phyloP scores from a whole-genome alignment of 352 stramenopile species.

The Pythium sukuiense region DNA sequence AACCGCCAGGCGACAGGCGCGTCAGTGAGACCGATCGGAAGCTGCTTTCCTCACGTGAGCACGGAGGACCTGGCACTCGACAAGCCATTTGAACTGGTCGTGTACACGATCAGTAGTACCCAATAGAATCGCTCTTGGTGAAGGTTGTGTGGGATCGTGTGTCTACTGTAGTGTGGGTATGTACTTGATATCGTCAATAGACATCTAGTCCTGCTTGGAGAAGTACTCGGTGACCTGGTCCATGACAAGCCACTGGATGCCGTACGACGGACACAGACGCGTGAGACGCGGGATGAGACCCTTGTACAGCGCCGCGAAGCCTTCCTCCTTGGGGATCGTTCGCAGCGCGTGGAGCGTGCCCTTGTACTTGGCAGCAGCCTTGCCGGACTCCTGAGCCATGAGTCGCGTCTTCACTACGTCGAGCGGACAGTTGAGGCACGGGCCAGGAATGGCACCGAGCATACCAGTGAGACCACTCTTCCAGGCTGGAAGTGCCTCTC shows the following conservation, averaged over 20 bases:
- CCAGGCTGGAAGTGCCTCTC: constrained; percentile 89
- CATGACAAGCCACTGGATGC: constrained; percentile 89
- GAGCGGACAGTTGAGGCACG: constrained; percentile 89
- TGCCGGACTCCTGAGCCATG: constrained; percentile 89
- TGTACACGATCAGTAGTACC: constrained; percentile 31
- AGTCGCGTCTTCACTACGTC: constrained; percentile 98
- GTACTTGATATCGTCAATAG: background rate
- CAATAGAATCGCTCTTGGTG: background rate
- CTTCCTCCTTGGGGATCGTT: constrained; percentile 95
- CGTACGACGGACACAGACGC: constrained; percentile 85
- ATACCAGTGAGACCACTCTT: constrained; percentile 95
- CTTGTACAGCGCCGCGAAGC: constrained; percentile 95
- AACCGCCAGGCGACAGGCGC: background rate
- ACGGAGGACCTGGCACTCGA: constrained; percentile 56
- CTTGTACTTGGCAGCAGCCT: constrained; percentile 93
- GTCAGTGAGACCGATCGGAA: constrained; percentile 26
- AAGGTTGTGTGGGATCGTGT: background rate
- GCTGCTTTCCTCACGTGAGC: constrained; percentile 54
- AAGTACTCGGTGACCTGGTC: constrained; percentile 80
- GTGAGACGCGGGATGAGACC: constrained; percentile 95
- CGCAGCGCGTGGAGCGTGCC: constrained; percentile 90
- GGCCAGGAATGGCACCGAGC: constrained; percentile 81
- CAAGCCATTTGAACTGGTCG: constrained; percentile 43
- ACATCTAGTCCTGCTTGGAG: constrained; percentile 37
- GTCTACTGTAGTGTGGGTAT: background rate